Conservation (phyloP, 495 filamentous ascomycete genomes). For the Viridothelium virens region DNA sequence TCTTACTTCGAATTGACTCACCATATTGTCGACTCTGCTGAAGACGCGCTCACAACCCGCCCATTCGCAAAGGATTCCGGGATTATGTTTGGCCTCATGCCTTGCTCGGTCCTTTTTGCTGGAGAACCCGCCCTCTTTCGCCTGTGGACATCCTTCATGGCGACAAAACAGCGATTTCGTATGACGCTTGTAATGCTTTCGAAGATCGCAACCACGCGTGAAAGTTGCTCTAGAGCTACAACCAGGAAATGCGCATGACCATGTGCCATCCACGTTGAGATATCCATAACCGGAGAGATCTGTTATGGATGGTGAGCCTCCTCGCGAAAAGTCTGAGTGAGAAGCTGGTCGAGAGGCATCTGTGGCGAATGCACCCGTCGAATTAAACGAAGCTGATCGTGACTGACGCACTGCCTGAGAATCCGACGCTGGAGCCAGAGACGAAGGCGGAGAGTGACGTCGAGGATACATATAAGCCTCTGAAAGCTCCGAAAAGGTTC, state of each 20-base stretch:
- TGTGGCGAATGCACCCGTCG: slow-evolving; percentile 7
- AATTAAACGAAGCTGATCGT: slow-evolving; percentile 5
- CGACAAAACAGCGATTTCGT: slow-evolving; percentile 57
- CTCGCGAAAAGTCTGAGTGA: slow-evolving; percentile 5
- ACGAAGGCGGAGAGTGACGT: slow-evolving; percentile 2
- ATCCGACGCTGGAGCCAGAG: slow-evolving; percentile 2
- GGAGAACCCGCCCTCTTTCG: slow-evolving; percentile 50
- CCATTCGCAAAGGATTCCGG: slow-evolving; percentile 51
- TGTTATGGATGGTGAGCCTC: slow-evolving; percentile 8
- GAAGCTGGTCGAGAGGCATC: slow-evolving; percentile 7
- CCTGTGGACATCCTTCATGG: slow-evolving; percentile 52
- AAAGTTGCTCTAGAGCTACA: slow-evolving; percentile 52
- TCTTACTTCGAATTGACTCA: slow-evolving; percentile 18
- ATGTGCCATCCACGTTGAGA: slow-evolving; percentile 40
- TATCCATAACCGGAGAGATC: slow-evolving; percentile 33
- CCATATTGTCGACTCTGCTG: slow-evolving; percentile 59
- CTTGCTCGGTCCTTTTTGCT: slow-evolving; percentile 57
- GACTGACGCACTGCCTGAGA: slow-evolving; percentile 1
- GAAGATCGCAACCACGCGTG: slow-evolving; percentile 54
- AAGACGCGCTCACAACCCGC: slow-evolving; percentile 52
- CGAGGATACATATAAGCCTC: slow-evolving; percentile 3
- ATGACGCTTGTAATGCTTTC: slow-evolving; percentile 58
- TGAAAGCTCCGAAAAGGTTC: background rate
- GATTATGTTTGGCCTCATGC: slow-evolving; percentile 58
- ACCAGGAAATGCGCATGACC: slow-evolving; percentile 51